Evolutionary conservation across 2,329 filamentous ascomycete species (phyloP), one percentile per base, ranked within the genome.

Genomic region (Hypocrella siamensis): DNA sequence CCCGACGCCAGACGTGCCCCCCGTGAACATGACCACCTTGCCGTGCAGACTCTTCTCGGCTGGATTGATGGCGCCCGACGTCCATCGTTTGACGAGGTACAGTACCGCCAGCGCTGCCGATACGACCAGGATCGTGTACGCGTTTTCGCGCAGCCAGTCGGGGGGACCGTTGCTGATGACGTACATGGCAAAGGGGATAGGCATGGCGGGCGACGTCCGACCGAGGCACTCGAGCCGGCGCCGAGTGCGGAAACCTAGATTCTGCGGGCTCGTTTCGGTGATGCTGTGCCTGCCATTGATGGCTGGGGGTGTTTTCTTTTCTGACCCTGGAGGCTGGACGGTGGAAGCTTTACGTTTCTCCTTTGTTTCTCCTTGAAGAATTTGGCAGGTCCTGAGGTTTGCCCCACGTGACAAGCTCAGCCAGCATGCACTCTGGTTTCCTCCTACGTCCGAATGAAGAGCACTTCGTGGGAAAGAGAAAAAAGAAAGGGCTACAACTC

Each of bases 1-100:
- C 31, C 90, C 90, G 49, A 98, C 80, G 11, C 90, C 90, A 28
- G 86, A 88, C 32, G 90, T 98, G 18, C 88, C 90, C 42, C 90
- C 86, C 14, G 90, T 98, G 32, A 98, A 72, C 65, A 98, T 77
- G 28, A 94, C 68, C 30, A 98, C 84, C 50, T 92, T 92, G 30
- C 84, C 85, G 54, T 94, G 85, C 75, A 98, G 85, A 34, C 79
- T 67, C 36, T 83, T 70, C 50, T 93, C 85, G 17, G 81, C 70
- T 26, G 56, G 58, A 54, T 90, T 94, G 42, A 56, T 60, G 10
- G 76, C 70, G 42, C 90, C 92, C 40, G 73, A 72, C 46, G 78
- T 80, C 60, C 79, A 93, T 46, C 65, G 63, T 63, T 94, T 96
- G 30, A 67, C 45, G 19, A 66, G 37, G 30, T 51, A 49, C 18